phyloP scores from a whole-genome alignment of 2,329 filamentous ascomycete genomes.

The Neoarthrinium moseri region DNA sequence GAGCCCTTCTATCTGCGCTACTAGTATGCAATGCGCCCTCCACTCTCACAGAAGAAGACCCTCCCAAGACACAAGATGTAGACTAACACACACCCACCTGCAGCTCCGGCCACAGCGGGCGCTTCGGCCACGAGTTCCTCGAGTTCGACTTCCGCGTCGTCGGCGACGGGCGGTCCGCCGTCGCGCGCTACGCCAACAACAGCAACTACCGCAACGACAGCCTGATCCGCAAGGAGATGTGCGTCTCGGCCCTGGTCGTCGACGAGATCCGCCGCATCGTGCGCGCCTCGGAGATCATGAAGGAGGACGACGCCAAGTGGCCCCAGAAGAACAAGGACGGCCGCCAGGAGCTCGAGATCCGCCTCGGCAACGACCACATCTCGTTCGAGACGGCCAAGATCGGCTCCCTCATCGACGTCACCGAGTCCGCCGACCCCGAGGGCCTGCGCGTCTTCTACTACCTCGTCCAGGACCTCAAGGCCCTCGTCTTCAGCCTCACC shows the following conservation, averaged over 20 bases:
- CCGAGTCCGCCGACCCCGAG: constrained; percentile 92
- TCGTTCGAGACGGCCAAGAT: constrained; percentile 99
- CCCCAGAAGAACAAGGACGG: constrained; percentile 99
- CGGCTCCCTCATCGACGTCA: constrained; percentile 93
- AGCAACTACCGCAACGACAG: constrained; percentile 99
- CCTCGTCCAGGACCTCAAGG: constrained; percentile 94
- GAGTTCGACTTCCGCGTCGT: constrained; percentile 96
- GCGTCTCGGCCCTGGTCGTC: constrained; percentile 85
- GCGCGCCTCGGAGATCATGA: constrained; percentile 95
- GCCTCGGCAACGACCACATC: constrained; percentile 91
- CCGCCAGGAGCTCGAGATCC: constrained; percentile 92
- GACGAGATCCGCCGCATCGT: constrained; percentile 97
- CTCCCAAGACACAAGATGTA: too few species aligned
- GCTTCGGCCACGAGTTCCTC: constrained; percentile 97
- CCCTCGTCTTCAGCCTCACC: constrained; percentile 93
- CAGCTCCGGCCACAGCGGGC: constrained; percentile 95
- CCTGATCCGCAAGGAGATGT: constrained; percentile 99
- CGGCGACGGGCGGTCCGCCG: constrained; percentile 88
- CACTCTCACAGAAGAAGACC: background rate
- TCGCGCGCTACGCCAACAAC: constrained; percentile 97
- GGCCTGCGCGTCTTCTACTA: constrained; percentile 98
- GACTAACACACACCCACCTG: background rate
- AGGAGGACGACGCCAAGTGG: constrained; percentile 99
- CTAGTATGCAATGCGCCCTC: constrained; percentile 67
- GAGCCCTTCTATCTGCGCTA: constrained; percentile 96